Evolutionary conservation across 1,139 yeast genomes (phyloP), one percentile per base, ranked within the genome.

Genomic region (Scheffersomyces segobiensis): DNA sequence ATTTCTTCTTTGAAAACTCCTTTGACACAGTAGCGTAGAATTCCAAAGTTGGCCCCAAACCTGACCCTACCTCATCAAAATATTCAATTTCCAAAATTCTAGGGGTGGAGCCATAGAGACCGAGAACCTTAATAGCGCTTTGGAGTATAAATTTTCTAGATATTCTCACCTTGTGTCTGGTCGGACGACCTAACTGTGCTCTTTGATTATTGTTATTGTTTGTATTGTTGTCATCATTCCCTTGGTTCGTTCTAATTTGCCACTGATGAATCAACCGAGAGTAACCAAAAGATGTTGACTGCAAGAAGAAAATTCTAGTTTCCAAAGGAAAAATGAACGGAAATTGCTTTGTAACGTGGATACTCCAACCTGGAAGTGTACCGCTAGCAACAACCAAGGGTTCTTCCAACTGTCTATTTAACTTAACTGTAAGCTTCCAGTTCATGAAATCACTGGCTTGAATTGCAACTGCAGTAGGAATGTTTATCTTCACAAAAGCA

Each of bases 31-130:
- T 78, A 0, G 98, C 87, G 69, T 92, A 95, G 68, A 95, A 95
- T 71, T 95, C 99, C 61, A 93, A 79, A 0, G 99, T 95, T 2
- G 99, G 99, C 0, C 99, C 99, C 55, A 93, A 76, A 0, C 99
- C 99, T 0, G 97, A 89, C 14, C 99, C 99, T n/a, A 84, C 97
- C 70, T 95, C 99, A 65, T 89, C 93, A 64, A 84, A 87, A 67
- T 90, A 95, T 69, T 93, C 98, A 59, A 95, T 88, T 66, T 95
- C 98, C 53, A 95, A 76, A 7, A 91, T 80, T 49, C 93, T 90
- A 0, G 97, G 95, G 19, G 89, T 84, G 0, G 92, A 76, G 0
- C 97, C 97, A 71, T 92, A 89, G 57, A 86, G 77, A 50, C 86
- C 88, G 74, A 95, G 79, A 1, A 93, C 90, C 67, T 91, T 91